phyloP scores from a whole-genome alignment of 805 yeast species.

The Saccharomycopsis sp. region DNA sequence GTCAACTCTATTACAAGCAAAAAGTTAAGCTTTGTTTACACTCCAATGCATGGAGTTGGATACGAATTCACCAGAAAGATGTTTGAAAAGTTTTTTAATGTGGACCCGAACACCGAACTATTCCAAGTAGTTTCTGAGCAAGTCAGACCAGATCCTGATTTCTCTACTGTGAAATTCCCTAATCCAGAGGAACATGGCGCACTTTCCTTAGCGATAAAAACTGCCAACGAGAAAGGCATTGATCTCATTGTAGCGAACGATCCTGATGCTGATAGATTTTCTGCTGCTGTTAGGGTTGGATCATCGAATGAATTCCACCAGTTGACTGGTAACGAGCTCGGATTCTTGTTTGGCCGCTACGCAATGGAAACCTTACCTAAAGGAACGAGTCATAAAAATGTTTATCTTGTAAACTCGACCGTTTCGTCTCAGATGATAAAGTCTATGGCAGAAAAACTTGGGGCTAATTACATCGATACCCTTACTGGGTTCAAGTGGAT shows the following conservation, averaged over 20 bases:
- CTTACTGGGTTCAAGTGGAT: conserved; percentile 97
- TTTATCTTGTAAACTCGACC: conserved; percentile 75
- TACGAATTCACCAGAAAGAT: conserved; percentile 34
- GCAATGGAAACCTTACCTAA: conserved; percentile 33
- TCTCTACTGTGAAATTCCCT: conserved; percentile 83
- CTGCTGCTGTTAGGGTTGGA: conserved; percentile 57
- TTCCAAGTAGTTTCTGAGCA: conserved; percentile 51
- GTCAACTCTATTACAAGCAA: conserved; percentile 14
- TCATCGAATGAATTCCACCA: conserved; percentile 55
- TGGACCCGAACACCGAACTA: conserved; percentile 62
- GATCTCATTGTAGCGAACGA: conserved; percentile 78
- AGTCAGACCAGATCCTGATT: conserved; percentile 71
- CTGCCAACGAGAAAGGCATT: conserved; percentile 48
- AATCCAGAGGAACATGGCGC: conserved; percentile 97
- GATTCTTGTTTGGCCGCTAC: conserved; percentile 72
- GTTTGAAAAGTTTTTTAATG: conserved; percentile 36
- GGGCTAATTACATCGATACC: conserved; percentile 68
- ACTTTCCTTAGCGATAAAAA: conserved; percentile 55
- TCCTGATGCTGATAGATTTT: conserved; percentile 95
- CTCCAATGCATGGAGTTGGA: conserved; percentile 97
- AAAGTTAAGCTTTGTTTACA: conserved; percentile 59
- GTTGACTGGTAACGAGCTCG: conserved; percentile 87
- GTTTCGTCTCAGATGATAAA: conserved; percentile 82
- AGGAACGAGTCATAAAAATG: conserved; percentile 26
- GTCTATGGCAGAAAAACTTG: conserved; percentile 56